Evolutionary conservation across 352 stramenopile genomes (phyloP).

Genomic region (Phytophthora brassicae): DNA sequence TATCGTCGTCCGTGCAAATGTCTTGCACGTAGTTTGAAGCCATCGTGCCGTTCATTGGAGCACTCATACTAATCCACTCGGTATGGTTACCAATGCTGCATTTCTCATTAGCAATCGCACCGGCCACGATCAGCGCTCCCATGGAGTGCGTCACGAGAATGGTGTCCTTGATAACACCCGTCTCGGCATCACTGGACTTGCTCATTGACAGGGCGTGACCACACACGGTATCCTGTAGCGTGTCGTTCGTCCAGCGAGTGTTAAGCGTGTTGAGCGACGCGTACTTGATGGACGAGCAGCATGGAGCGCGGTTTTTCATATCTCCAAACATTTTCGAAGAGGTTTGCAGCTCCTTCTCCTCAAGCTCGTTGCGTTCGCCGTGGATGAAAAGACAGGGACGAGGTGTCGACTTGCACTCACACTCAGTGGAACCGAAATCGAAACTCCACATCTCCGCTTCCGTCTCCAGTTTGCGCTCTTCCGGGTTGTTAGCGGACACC

Average conservation of each 20-base stretch:
- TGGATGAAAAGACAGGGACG: conserved; percentile 53
- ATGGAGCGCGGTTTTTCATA: conserved; percentile 38
- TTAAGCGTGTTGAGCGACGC: conserved; percentile 35
- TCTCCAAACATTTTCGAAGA: conserved; percentile 34
- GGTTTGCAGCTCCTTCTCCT: conserved; percentile 25
- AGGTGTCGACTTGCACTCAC: conserved; percentile 33
- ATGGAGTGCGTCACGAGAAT: conserved; percentile 56
- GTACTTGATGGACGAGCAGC: conserved; percentile 44
- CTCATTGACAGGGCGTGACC: conserved; percentile 36
- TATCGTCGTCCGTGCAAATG: conserved; percentile 38
- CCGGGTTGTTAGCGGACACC: background rate
- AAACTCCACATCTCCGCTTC: conserved; percentile 27
- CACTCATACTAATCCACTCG: conserved; percentile 50
- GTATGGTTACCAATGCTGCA: conserved; percentile 47
- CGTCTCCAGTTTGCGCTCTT: conserved; percentile 13
- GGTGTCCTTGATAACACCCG: conserved; percentile 34
- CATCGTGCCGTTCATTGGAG: conserved; percentile 50
- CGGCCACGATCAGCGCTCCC: conserved; percentile 41
- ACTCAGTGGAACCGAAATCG: conserved; percentile 19
- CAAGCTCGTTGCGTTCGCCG: conserved; percentile 24
- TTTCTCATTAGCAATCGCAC: conserved; percentile 44
- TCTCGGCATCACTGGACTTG: conserved; percentile 10
- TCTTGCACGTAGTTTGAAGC: conserved; percentile 43
- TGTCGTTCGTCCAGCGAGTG: conserved; percentile 35
- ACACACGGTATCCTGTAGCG: conserved; percentile 39